Evolutionary conservation across 768 basidiomycete species (phyloP).

Genomic region (Pleurotus salmoneostramineus): DNA sequence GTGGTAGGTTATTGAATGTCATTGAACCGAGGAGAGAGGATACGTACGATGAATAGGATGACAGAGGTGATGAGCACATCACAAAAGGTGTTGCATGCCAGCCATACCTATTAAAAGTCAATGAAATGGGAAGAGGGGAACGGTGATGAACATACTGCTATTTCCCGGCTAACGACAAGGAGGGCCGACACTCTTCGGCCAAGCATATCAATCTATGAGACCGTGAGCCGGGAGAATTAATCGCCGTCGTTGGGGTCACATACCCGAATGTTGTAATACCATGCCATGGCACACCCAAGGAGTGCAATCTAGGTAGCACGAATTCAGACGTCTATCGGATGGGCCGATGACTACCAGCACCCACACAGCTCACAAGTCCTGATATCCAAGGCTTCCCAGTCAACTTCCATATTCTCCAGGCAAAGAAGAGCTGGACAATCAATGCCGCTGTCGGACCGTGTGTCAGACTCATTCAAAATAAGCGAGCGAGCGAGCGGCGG

Average conservation of each 20-base stretch:
- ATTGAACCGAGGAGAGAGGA: background rate
- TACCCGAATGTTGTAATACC: background rate
- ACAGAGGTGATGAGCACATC: slow-evolving; percentile 11
- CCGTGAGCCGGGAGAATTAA: no score
- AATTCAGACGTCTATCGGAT: background rate
- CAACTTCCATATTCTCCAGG: slow-evolving; percentile 11
- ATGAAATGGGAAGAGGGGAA: no score
- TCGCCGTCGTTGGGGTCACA: no score
- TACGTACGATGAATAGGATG: slow-evolving; percentile 2
- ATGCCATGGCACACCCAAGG: background rate
- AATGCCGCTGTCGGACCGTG: background rate
- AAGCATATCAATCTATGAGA: background rate
- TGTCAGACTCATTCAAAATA: no score
- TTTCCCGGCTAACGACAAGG: background rate
- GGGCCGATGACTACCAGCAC: background rate
- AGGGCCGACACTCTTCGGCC: no score
- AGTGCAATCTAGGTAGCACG: background rate
- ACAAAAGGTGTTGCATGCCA: slow-evolving; percentile 8
- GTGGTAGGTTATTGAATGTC: background rate
- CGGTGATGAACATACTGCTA: background rate
- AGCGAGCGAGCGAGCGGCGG: background rate
- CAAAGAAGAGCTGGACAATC: slow-evolving; percentile 13
- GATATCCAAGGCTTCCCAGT: background rate
- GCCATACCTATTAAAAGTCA: slow-evolving; percentile 8
- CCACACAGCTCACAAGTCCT: background rate